Percentiles rank a stretch among this genome's conserved stretches.
Conservation (phyloP, 352 stramenopile genomes). For the Pythium plurisporium region DNA sequence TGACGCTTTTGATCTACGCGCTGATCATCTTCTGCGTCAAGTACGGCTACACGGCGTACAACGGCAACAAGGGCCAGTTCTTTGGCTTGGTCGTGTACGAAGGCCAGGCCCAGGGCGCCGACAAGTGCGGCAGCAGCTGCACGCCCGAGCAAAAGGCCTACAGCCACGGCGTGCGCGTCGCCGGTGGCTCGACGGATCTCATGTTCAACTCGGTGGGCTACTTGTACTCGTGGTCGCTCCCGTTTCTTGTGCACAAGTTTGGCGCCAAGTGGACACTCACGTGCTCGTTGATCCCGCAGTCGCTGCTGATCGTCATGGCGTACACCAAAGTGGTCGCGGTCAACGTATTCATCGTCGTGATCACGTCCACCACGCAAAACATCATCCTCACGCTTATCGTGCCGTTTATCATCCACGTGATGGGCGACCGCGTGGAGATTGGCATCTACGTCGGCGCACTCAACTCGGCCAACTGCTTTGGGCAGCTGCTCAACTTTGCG, state of each 20-base stretch:
- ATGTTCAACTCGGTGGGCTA: constrained; percentile 34
- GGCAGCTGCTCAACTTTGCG: not conserved
- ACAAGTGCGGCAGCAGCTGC: constrained; percentile 31
- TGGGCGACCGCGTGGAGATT: not conserved
- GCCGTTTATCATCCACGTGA: not conserved
- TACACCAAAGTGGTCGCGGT: constrained; percentile 31
- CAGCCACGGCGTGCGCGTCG: constrained; percentile 38
- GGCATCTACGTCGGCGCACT: not conserved
- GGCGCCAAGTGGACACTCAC: constrained; percentile 31
- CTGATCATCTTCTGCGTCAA: constrained; percentile 36
- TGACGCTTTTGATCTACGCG: constrained; percentile 28
- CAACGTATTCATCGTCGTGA: constrained; percentile 34
- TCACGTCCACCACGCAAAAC: constrained; percentile 15
- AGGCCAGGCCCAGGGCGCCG: constrained; percentile 17
- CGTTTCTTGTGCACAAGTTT: constrained; percentile 32
- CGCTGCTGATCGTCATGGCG: constrained; percentile 42
- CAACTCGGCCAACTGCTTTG: not conserved
- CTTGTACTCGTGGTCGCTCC: constrained; percentile 31
- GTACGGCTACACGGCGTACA: constrained; percentile 52
- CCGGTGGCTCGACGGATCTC: constrained; percentile 28
- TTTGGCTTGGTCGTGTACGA: constrained; percentile 33
- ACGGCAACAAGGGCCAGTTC: constrained; percentile 53
- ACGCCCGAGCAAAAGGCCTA: constrained; percentile 28
- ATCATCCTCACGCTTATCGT: not conserved
- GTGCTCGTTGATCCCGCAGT: constrained; percentile 31